Percentiles rank a stretch among this genome's conserved stretches.
Evolutionary conservation across 2,329 filamentous ascomycete genomes (phyloP).

Genomic region (Coniosporium uncinatum): DNA sequence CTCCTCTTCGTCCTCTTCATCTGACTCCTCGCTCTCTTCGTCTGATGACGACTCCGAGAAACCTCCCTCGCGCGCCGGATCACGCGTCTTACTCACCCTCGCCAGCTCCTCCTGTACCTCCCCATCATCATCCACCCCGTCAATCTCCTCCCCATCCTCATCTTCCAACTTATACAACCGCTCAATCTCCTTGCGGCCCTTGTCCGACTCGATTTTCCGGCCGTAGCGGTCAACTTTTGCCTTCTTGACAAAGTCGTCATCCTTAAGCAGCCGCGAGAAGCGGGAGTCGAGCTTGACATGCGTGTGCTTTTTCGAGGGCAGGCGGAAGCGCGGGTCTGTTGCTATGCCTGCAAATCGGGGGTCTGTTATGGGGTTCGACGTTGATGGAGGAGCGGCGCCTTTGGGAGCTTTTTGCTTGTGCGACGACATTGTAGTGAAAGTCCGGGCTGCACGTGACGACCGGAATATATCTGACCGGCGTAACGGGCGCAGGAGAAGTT

Average conservation of each 20-base stretch:
- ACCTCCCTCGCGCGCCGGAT: constrained; percentile 81
- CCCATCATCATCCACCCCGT: constrained; percentile 54
- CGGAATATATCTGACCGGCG: not conserved
- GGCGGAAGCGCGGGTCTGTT: constrained; percentile 87
- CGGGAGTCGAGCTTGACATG: constrained; percentile 91
- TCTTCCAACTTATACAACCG: constrained; percentile 65
- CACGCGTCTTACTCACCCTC: constrained; percentile 58
- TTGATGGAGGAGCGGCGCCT: no score
- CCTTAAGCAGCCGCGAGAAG: constrained; percentile 79
- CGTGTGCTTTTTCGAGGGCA: constrained; percentile 80
- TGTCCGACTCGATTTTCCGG: constrained; percentile 65
- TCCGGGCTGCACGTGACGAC: not conserved
- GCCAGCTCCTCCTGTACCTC: constrained; percentile 63
- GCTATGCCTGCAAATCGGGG: constrained; percentile 84
- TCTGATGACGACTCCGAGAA: constrained; percentile 58
- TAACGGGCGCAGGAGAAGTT: not conserved
- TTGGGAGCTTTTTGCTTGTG: not conserved
- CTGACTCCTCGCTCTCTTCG: constrained; percentile 41
- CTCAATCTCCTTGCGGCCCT: constrained; percentile 78
- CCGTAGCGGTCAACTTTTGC: constrained; percentile 90
- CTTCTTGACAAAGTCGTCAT: constrained; percentile 82
- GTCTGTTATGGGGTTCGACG: no score
- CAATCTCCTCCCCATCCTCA: no score
- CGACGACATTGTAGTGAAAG: no score
- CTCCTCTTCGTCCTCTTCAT: constrained; percentile 55